Evolutionary conservation across 1,139 yeast species (phyloP), one percentile per base, ranked within the genome.

Genomic region (Candida sojae): DNA sequence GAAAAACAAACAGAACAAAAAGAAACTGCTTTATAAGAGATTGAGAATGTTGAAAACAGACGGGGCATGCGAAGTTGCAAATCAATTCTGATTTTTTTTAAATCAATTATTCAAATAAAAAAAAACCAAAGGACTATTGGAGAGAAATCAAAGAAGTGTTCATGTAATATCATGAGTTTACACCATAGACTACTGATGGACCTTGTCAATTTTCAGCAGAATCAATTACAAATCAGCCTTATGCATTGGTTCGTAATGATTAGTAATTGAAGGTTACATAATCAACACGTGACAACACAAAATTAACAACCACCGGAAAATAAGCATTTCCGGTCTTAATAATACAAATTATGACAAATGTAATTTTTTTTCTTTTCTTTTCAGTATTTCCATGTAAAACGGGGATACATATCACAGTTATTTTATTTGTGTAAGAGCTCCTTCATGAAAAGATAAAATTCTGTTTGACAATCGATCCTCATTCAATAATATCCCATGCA

Each of bases 21-120:
- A 17, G 21, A 28, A 39, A 39, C 41, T 12, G 43, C 32, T 40
- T 40, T 40, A 40, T 31, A 32, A 25, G 43, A 40, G 43, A 40
- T 40, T 40, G 43, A 40, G 43, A 40, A 40, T 40, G 37, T 40
- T 38, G 17, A 12, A 26, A 23, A 11, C 29, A 2, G 29, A 26
- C 4, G 6, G 17, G 30, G 6, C n/a, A 6, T n/a, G 13, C 12
- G 10, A 6, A 5, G 39, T 8, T 30, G 43, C 33, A 33, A 25
- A 40, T 40, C 43, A 33, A 32, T 40, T 32, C 32, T 23, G 43
- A 40, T 40, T 32, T 40, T 3, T 38, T 25, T 7, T 25, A 25
- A 26, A 26, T 26, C 29, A 26, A 26, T 26, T 17, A 17, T 2
- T 17, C 21, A 17, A 17, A 17, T 17, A 17, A 17, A 17, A 17